Evolutionary conservation across 1,284 basidiomycete genomes (phyloP), one percentile per base, ranked within the genome.

Genomic region (Flammula alnicola): DNA sequence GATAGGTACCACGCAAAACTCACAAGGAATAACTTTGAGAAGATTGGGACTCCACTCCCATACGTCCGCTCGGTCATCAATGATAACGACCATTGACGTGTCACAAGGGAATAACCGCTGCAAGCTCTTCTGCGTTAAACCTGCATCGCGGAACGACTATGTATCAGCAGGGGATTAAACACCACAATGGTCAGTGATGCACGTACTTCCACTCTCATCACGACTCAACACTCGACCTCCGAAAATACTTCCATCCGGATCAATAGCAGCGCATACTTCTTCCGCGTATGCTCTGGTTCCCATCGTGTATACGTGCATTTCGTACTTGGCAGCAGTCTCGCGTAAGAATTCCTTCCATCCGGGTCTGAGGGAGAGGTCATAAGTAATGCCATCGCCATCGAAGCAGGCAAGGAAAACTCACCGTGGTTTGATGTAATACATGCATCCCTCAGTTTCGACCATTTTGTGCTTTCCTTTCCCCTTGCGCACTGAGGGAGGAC

Each of bases 241-340:
- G 63, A 99, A 99, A 54, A 91, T 78, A 66, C 79, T 85, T 11
- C 87, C 86, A 47, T 90, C 84, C 8, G 95, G 93, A 72, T 99
- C 96, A 64, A 99, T 91, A 30, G 94, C 86, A 48, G 87, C 83
- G 72, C 95, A 98, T 12, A 98, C 95, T 68, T 95, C 86, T 70
- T 95, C 91, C 32, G 96, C 96, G 69, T 99, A 99, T 36, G 94
- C 90, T 35, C 96, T 83, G 14, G 96, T 98, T 47, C 96, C 96
- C 95, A 99, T 99, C 20, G 96, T 99, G 73, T 99, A 99, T 42
- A 99, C 95, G 69, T 99, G 96, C 91, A 99, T 93, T 72, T 99
- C 94, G 71, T 97, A 99, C 63, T 89, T 86, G 48, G 78, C 71
- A 36, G 90, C 81, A 57, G 92, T 80, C 37, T 80, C 74, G 52